Conservation (phyloP, 208 protist genomes). For the Trypanosoma cruzi region DNA sequence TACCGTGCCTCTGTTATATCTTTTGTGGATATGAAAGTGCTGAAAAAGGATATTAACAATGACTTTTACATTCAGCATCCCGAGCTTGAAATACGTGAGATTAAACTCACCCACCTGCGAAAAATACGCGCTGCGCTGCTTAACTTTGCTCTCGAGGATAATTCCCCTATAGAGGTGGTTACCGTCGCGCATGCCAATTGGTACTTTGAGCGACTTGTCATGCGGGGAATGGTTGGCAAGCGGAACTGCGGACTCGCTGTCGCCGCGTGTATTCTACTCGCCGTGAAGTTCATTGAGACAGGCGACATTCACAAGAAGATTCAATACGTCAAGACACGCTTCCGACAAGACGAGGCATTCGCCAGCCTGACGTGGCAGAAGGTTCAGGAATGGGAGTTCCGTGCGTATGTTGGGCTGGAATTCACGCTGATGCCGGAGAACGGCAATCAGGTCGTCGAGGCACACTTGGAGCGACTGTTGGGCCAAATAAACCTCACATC, state of each 20-base stretch:
- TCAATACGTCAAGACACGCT: conserved; percentile 63
- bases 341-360: conserved; percentile 61
- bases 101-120: conserved; percentile 84
- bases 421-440: conserved; percentile 77
- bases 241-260: conserved; percentile 74
- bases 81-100: conserved; percentile 78
- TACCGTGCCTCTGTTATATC: conserved; percentile 84
- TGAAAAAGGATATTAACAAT: conserved; percentile 89
- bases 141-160: conserved; percentile 70
- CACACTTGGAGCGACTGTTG: conserved; percentile 75
- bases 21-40: conserved; percentile 80
- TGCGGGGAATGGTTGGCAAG: conserved; percentile 81
- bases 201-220: conserved; percentile 86
- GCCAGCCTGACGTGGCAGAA: conserved; percentile 60
- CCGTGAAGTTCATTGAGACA: conserved; percentile 85
- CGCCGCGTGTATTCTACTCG: conserved; percentile 71
- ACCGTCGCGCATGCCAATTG: conserved; percentile 85
- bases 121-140: conserved; percentile 73
- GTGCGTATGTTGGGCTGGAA: conserved; percentile 82
- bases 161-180: conserved; percentile 64
- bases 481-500: conserved; percentile 78
- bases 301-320: conserved; percentile 75
- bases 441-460: conserved; percentile 62
- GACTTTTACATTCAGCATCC: conserved; percentile 90
- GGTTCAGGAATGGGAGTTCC: conserved; percentile 75